These are phyloP conservation scores for Didymella arachidicola DNA, from an alignment of 2,329 filamentous ascomycete genomes.

Conservation along the genomic window DNA sequence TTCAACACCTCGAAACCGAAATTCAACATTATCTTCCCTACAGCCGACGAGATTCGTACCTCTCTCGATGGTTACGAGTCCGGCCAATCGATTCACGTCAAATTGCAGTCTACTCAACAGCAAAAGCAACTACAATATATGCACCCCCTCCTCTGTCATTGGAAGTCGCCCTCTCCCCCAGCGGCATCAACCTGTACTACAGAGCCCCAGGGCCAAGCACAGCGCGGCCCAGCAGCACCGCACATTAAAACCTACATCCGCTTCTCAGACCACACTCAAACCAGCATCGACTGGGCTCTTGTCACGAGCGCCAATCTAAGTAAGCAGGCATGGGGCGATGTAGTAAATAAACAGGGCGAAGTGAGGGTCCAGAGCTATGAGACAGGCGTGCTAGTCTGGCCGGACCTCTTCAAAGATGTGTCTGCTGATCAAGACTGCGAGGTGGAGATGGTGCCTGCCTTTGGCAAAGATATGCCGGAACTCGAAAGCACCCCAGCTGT, in stretches of 20 bases:
- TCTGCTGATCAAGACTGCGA: slow-evolving; percentile 27
- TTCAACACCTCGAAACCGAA: slow-evolving; percentile 47
- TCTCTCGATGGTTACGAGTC: slow-evolving; percentile 81
- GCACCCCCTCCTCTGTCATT: slow-evolving; percentile 74
- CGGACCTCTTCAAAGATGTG: slow-evolving; percentile 57
- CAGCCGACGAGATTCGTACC: slow-evolving; percentile 75
- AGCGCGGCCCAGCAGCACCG: slow-evolving; percentile 70
- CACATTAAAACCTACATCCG: slow-evolving; percentile 91
- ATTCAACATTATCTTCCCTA: slow-evolving; percentile 82
- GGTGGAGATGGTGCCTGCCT: slow-evolving; percentile 71
- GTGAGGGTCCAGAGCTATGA: slow-evolving; percentile 82
- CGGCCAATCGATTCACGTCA: slow-evolving; percentile 83
- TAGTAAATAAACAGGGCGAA: slow-evolving; percentile 63
- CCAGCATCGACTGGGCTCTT: slow-evolving; percentile 80
- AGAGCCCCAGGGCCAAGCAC: slow-evolving; percentile 27
- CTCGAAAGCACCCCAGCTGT: background rate
- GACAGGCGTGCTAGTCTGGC: slow-evolving; percentile 84
- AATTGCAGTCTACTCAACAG: slow-evolving; percentile 73
- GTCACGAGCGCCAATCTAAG: slow-evolving; percentile 91
- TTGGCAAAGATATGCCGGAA: slow-evolving; percentile 66
- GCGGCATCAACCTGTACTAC: background rate
- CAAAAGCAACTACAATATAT: slow-evolving; percentile 77
- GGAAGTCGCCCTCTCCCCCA: slow-evolving; percentile 59
- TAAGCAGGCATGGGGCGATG: slow-evolving; percentile 86
- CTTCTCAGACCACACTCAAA: slow-evolving; percentile 56